Base-by-base conservation (phyloP, 2,329 filamentous ascomycete species). In the Ophiostoma angusticollis region DNA sequence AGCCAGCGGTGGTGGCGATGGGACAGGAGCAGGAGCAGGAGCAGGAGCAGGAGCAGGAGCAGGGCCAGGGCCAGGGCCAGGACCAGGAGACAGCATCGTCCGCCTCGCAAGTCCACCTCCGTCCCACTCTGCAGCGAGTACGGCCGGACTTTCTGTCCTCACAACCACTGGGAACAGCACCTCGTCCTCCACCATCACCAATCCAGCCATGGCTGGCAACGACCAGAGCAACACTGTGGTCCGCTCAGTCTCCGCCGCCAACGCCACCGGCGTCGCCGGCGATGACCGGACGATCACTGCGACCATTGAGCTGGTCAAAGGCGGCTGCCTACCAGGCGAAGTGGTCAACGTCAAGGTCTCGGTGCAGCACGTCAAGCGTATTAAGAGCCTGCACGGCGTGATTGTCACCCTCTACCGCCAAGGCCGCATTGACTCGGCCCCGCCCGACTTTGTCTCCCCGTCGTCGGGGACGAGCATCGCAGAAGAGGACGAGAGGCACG, bases 381-480 rank as follows among this genome's bases (percentile, higher is more conserved):
- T 96, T 52, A 85, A 89, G 62, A 96, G 86, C 55, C 70, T 94
- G 61, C 83, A 89, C 49, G 89, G 91, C 7, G 81, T 96, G 34
- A 91, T 96, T 44, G 76, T 94, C 32, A 96, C 91, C 2, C 65
- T 98, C 8, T 95, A 93, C 56, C 77, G 91, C 31, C 84, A 93
- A 57, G 86, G 86, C 18, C 78, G 85, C 43, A 89, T 96, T 32
- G 89, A 98, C 54, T 82, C 86, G 52, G 63, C 73, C 6, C 76
- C 76, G 5, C 63, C 68, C 5, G 52, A 63, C 11, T 64, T 64
- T 6, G 54, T 70, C 7, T 73, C 75, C 21, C 25, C 37, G 9
- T 27, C 35, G 12, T 19, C 38, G 5, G 34, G 25, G 16, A 40
- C 37, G 13, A 43, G 37, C 31, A 40, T 35, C 17, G 42, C 34